phyloP scores from a whole-genome alignment of 225 moss, liverwort and hornwort species.

The Polytrichum commune region DNA sequence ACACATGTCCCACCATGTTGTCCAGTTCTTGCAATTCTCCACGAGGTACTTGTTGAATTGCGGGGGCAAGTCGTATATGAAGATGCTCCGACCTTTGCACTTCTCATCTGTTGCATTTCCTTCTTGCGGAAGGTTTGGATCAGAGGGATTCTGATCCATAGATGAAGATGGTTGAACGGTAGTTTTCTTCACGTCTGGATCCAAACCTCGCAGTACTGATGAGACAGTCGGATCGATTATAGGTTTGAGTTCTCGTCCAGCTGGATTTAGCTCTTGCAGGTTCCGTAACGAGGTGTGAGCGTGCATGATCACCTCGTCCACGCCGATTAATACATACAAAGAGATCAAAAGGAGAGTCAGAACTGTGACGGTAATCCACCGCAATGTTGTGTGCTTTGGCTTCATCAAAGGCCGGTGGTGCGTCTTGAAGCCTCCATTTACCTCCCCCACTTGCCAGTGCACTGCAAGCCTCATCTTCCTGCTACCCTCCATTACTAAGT shows the following conservation, averaged over 20 bases:
- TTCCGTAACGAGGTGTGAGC: background rate
- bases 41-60: conserved; percentile 59
- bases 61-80: conserved; percentile 51
- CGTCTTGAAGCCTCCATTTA: background rate
- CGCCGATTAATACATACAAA: conserved; percentile 19
- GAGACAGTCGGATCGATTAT: no score
- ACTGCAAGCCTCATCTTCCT: conserved; percentile 10
- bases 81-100: conserved; percentile 59
- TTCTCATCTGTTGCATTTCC: background rate
- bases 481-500: background rate
- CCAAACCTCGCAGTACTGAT: no score
- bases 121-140: no score
- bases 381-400: conserved; percentile 2
- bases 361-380: conserved; percentile 18
- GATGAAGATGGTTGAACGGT: background rate
- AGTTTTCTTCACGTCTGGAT: background rate
- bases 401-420: conserved; percentile 21
- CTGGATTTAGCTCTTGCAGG: background rate
- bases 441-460: conserved; percentile 15
- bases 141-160: no score
- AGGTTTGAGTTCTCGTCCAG: no score
- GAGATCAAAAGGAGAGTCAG: conserved; percentile 11
- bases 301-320: background rate
- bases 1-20: conserved; percentile 40
- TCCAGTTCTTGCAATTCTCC: conserved; percentile 36